phyloP scores from a whole-genome alignment of 2,329 filamentous ascomycete species.

The Colletotrichum sp. region DNA sequence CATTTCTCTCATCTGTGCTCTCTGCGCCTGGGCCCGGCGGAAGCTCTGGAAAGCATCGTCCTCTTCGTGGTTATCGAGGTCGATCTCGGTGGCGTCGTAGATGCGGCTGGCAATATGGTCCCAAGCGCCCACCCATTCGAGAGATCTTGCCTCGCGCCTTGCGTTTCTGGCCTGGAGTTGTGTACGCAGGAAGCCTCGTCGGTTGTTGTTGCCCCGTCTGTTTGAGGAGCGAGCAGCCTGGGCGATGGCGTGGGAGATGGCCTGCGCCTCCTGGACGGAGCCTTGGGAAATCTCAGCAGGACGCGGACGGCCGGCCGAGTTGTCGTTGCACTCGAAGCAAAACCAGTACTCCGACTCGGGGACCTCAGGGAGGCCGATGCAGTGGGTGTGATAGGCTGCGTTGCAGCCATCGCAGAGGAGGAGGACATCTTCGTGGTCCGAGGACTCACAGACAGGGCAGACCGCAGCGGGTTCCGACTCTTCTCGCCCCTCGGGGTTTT shows the following conservation, averaged over 20 bases:
- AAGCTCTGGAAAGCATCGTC: conserved; percentile 62
- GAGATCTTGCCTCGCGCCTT: conserved; percentile 70
- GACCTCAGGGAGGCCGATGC: conserved; percentile 79
- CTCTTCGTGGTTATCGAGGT: conserved; percentile 87
- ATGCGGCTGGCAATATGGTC: conserved; percentile 65
- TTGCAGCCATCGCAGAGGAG: conserved; percentile 93
- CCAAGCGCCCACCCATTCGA: conserved; percentile 91
- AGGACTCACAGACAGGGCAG: conserved; percentile 83
- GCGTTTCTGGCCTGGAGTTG: conserved; percentile 61
- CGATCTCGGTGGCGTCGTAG: conserved; percentile 73
- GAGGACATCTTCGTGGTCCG: conserved; percentile 82
- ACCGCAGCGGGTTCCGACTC: conserved; percentile 78
- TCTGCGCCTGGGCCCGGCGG: conserved; percentile 55
- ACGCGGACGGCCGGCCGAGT: conserved; percentile 34
- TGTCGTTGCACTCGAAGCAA: conserved; percentile 79
- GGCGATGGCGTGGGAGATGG: background rate
- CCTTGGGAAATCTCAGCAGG: conserved; percentile 1
- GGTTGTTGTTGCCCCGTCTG: background rate
- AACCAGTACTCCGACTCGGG: conserved; percentile 81
- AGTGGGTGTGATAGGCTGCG: conserved; percentile 89
- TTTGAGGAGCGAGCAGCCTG: conserved; percentile 4
- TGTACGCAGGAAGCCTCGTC: conserved; percentile 56
- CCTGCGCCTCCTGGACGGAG: background rate
- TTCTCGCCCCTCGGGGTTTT: conserved; percentile 68
- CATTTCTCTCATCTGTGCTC: conserved; percentile 50